Conservation (phyloP, 2,329 filamentous ascomycete genomes). For the Venturia oleaginea region DNA sequence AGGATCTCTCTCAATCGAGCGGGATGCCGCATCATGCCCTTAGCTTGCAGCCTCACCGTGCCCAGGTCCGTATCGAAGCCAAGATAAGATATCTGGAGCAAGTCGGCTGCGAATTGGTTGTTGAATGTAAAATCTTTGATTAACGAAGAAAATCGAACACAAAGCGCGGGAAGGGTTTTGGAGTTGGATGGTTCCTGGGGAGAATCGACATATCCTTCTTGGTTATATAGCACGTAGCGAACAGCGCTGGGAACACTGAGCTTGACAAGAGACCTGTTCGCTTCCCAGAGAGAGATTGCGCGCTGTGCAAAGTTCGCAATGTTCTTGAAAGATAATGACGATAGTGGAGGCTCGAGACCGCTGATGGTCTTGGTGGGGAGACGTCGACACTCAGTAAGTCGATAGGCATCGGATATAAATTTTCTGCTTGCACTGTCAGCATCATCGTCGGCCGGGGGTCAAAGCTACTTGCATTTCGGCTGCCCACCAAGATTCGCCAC, state of each 20-base stretch:
- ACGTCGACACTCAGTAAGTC: neutral
- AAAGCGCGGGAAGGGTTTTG: constrained; percentile 3
- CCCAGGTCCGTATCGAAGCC: constrained; percentile 10
- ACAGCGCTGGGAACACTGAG: constrained; percentile 1
- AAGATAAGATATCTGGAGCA: constrained; percentile 9
- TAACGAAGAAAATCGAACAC: constrained; percentile 8
- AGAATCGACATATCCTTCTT: neutral
- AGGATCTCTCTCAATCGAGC: constrained; percentile 31
- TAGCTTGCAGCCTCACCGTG: constrained; percentile 18
- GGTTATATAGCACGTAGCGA: neutral
- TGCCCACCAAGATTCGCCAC: constrained; percentile 31
- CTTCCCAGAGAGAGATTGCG: constrained; percentile 18
- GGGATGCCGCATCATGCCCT: constrained; percentile 29
- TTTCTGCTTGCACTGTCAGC: neutral
- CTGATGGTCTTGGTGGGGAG: neutral
- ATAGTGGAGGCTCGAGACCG: neutral
- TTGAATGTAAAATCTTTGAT: neutral
- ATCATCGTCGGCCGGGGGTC: neutral
- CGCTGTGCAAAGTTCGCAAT: constrained; percentile 9
- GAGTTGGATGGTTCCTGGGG: neutral
- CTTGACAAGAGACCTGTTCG: neutral
- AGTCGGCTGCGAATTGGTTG: constrained; percentile 5
- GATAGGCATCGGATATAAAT: neutral
- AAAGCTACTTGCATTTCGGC: constrained; percentile 20
- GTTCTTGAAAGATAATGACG: neutral